Conservation (phyloP, 2,329 filamentous ascomycete species). For the Claviceps sp. region DNA sequence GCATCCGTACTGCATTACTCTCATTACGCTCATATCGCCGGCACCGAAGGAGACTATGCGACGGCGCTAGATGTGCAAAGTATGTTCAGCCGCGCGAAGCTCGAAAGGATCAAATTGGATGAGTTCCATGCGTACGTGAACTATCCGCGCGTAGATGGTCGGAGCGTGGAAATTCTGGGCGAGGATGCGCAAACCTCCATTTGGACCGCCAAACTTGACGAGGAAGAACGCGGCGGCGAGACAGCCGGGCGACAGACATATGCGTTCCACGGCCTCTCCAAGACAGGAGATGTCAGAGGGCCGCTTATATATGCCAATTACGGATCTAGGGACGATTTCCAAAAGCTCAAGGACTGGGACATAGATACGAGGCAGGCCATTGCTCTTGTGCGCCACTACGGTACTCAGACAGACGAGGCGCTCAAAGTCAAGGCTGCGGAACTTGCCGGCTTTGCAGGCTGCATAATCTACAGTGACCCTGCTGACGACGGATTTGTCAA, state of each 20-base stretch:
- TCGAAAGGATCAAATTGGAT: constrained; percentile 66
- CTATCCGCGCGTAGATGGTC: constrained; percentile 66
- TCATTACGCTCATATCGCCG: constrained; percentile 77
- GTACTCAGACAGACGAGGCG: constrained; percentile 56
- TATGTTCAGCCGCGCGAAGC: constrained; percentile 55
- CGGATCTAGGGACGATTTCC: constrained; percentile 73
- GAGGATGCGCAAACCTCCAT: constrained; percentile 43
- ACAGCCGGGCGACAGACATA: constrained; percentile 54
- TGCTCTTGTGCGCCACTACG: constrained; percentile 69
- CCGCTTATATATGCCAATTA: constrained; percentile 88
- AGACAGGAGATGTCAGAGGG: constrained; percentile 71
- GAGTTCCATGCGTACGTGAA: constrained; percentile 85
- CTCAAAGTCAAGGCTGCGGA: constrained; percentile 87
- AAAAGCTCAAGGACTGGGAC: constrained; percentile 53
- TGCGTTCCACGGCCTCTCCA: constrained; percentile 81
- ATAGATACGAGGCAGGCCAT: constrained; percentile 69
- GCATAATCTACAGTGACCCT: constrained; percentile 87
- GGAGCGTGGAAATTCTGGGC: constrained; percentile 68
- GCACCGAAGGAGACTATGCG: constrained; percentile 84
- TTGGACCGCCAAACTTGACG: constrained; percentile 78
- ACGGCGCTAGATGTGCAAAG: constrained; percentile 74
- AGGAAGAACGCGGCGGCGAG: constrained; percentile 53
- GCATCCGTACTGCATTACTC: constrained; percentile 67
- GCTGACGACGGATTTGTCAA: constrained; percentile 66
- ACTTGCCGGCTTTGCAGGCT: constrained; percentile 70